Evolutionary conservation across 345 rosid genomes (phyloP), one percentile per base, ranked within the genome.

Genomic region (Moricandia moricandioides): DNA sequence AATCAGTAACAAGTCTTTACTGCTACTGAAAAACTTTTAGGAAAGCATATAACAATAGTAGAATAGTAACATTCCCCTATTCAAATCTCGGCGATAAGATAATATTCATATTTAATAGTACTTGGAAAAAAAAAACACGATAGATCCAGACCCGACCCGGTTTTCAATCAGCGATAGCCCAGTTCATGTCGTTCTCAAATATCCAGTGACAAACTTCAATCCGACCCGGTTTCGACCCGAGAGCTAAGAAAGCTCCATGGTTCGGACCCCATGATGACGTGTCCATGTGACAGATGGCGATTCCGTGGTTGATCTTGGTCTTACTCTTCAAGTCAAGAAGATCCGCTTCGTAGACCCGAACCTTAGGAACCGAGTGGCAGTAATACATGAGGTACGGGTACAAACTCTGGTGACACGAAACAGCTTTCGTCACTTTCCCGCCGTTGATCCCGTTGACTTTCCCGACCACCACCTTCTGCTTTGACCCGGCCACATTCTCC

Each of bases 171-270:
- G 90, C 89, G 11, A 67, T 59, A 1, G 88, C 79, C 97, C 96
- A 89, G 40, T 88, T 91, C 89, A 89, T 69, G 65, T 91, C 96
- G 76, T 88, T 89, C 81, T 91, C 89, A 60, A 88, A 91, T 26
- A 91, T 91, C 97, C 97, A 91, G 71, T 91, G 97, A 26, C 97
- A 91, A 0, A 89, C 91, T 73, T 91, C 96, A 17, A 86, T 87
- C 71, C 37, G 78, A 57, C 96, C 97, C 1, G 97, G 97, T 31
- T 83, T 80, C 3, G 90, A 85, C 35, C 96, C 91, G 27, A 91
- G 76, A 5, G 93, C 85, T 43, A 83, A 4, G 75, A 91, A 91
- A 2, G 97, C 93, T 10, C 91, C 93, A 11, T 91, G 96, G 31
- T 43, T 83, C 7, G 88, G 56, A 77, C 97, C 86, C 97, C 96